phyloP scores from a whole-genome alignment of 73 alveolate genomes.

The Paramecium primaurelia region DNA sequence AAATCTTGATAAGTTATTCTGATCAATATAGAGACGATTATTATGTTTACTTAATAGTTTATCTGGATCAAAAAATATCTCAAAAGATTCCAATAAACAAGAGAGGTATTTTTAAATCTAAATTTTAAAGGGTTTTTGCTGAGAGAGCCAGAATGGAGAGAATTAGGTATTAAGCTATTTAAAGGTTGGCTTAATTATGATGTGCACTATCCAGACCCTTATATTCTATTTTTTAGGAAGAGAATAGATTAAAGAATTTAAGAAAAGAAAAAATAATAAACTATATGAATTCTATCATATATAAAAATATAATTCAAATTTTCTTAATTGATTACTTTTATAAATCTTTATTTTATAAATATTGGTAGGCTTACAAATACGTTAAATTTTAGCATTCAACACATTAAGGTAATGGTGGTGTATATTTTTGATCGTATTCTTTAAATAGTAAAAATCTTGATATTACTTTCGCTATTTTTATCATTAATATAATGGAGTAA shows the following conservation, averaged over 20 bases:
- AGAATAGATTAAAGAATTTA: background rate
- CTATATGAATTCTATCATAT: background rate
- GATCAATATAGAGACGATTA: background rate
- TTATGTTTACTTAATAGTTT: background rate
- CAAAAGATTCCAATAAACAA: background rate
- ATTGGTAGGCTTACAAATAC: background rate
- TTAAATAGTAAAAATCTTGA: background rate
- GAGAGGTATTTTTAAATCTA: background rate
- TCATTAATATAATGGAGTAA: background rate
- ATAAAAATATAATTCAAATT: background rate
- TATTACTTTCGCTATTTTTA: background rate
- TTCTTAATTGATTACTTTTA: background rate
- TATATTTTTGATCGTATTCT: background rate
- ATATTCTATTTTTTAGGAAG: constrained; percentile 1
- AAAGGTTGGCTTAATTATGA: background rate
- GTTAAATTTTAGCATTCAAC: background rate
- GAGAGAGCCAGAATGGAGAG: constrained; percentile 13
- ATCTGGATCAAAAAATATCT: background rate
- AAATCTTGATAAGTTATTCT: background rate
- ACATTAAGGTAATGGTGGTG: background rate
- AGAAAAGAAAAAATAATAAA: background rate
- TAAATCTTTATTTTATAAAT: background rate
- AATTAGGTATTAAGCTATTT: background rate
- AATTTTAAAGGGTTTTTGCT: background rate
- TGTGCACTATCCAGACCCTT: background rate